Base-by-base conservation (phyloP, 495 filamentous ascomycete genomes). In the Penicillium desertorum region DNA sequence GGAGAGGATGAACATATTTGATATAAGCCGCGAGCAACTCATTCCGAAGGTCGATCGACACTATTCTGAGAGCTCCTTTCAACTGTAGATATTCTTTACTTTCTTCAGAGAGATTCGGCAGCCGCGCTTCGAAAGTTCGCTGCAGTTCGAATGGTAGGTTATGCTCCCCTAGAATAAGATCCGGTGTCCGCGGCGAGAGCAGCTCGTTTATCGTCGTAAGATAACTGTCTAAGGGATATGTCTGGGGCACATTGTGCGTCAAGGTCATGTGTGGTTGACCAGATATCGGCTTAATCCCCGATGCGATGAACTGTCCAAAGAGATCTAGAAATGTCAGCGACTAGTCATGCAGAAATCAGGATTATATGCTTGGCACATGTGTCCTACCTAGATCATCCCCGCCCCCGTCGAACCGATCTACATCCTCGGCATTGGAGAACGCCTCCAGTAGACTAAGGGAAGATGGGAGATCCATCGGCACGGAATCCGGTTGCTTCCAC, bases 351-450 rank as follows among this genome's bases (percentile, higher is more conserved):
- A 16, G 16, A 29, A 4, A n/a, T 16, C 12, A 2, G 27, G 20
- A 1, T 1, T 1, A 12, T 37, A 14, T 37, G 34, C 20, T 45
- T 29, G 32, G 44, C 14, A 37, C 5, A 20, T 20, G n/a, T 29
- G 9, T 30, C 50, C 3, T 55, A 55, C 53, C 53, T 45, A 29
- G 30, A 16, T 22, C 22, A 29, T 25, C 32, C 34, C 20, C 22
- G 19, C 53, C 32, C 9, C 8, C 12, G 22, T 55, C 30, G 2
- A 55, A 12, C 16, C 22, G 42, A 47, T 55, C 53, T 46, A 55
- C 44, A 55, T 46, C 53, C 43, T 55, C 53, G 53, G 53, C 34
- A 55, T 55, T 55, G 22, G 52, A 46, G n/a, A 55, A 55, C 10
- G 43, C 53, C 44, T 55, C 43, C 32, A 39, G 43, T 16, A 55